Evolutionary conservation across 371 early-diverging fungal species (phyloP), one percentile per base, ranked within the genome.

Genomic region (Capillidium heterosporum): DNA sequence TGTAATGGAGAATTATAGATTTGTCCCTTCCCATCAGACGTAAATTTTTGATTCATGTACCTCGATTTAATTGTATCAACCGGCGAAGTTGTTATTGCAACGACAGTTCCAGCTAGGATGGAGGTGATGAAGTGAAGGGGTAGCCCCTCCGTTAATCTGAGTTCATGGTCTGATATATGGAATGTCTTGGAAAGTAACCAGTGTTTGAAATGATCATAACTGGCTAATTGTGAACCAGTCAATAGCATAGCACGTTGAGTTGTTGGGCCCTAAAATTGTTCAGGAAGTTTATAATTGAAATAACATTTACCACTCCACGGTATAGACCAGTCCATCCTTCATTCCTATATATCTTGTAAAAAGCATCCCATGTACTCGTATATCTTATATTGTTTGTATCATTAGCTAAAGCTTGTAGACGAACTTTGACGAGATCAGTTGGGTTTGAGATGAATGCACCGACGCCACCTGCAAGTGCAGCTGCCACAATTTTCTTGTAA

Each of bases 401-500:
- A 59, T 2, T 61, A 43, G 29, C 23, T 43, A 21, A 17, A 8
- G 58, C 46, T 51, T 56, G 50, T 29, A 48, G n/a, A 41, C 53
- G n/a, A 42, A 62, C 68, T 66, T 74, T 73, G 48, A 74, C 63
- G 31, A 77, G 62, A 56, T 74, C 75, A 15, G 71, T 67, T 13
- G 77, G 75, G 54, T 72, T 74, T 51, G 71, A 71, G 46, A 74
- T 65, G 13, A 64, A 62, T 40, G 72, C 65, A 0, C 73, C 77
- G 31, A 73, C 57, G 61, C 65, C 66, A 1, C 77, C 77, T n/a
- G 71, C 61, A 0, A 64, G 59, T 48, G 63, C 48, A 40, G 71
- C 73, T 1, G 71, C 69, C 11, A 63, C 19, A 27, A 73, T 32
- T 46, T 71, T 71, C 41, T 57, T 63, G 15, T 49, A 56, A 54